Evolutionary conservation across 352 stramenopile genomes (phyloP), one percentile per base, ranked within the genome.

Genomic region (Pythium myriotylum): DNA sequence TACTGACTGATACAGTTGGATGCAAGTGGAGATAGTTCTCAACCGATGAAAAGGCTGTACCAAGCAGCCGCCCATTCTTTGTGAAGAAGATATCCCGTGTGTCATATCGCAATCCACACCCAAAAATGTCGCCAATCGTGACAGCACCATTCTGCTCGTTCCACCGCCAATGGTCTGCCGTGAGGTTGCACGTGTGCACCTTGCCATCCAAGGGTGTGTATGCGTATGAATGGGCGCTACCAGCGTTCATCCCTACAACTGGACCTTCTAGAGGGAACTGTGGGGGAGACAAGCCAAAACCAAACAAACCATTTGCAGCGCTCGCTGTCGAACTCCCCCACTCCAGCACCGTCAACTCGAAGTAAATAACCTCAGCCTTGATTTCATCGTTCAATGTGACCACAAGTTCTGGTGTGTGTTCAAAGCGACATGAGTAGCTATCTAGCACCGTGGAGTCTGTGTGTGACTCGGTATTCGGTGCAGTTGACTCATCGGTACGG

Each of bases 41-140:
- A n/a, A 93, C 74, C 5, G 76, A 92, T 22, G 84, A 93, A 49
- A 94, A 95, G 10, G 86, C 84, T 0, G 72, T 94, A 26, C 87
- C 87, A 7, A 94, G 61, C 39, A 91, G 26, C 27, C 89, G 79
- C 0, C 87, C 85, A 59, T 94, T 95, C 57, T 92, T 93, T 16
- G 84, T 93, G 49, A 94, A 91, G 54, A 95, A 95, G 17, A 95
- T 68, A 32, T 95, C 87, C 24, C 87, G 74, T 1, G 86, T 92
- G 54, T 94, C 87, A 4, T 94, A 57, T 0, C 87, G 84, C 35
- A 94, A 71, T 0, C 85, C 87, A 64, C 85, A 94, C 5, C 87
- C 87, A 61, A 89, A 88, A 12, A 92, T 70, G 41, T 95, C 87
- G 23, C 85, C 85, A 26, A 71, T 64, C 16, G 69, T 68, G 1